These are phyloP conservation scores for Aspergillus udagawae DNA, from an alignment of 2,329 filamentous ascomycete genomes.

Conservation along the genomic window DNA sequence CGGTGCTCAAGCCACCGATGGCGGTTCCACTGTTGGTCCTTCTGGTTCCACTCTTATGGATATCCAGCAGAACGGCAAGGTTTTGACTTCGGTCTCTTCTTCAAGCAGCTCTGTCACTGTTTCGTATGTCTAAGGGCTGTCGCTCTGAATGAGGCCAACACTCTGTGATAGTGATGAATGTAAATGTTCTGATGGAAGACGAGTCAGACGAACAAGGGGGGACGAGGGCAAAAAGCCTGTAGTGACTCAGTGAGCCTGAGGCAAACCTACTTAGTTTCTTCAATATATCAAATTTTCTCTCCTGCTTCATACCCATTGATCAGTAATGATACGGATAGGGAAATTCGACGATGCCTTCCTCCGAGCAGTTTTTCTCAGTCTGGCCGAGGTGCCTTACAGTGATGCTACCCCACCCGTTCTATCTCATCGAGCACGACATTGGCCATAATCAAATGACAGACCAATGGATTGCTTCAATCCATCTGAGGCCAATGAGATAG, in stretches of 20 bases:
- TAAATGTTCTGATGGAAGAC: neutral
- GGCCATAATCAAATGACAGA: too few species aligned
- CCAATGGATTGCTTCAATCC: too few species aligned
- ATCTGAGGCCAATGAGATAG: too few species aligned
- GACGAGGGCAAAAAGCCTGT: neutral
- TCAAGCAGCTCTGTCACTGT: slow-evolving; percentile 19
- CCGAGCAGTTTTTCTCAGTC: too few species aligned
- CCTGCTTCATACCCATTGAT: neutral
- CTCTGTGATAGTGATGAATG: too few species aligned
- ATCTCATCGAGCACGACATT: too few species aligned
- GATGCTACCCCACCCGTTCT: too few species aligned
- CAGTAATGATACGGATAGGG: neutral
- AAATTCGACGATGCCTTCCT: neutral
- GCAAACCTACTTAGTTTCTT: neutral
- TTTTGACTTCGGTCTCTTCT: slow-evolving; percentile 32
- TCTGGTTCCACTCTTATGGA: slow-evolving; percentile 42
- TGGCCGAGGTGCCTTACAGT: too few species aligned
- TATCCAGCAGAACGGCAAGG: slow-evolving; percentile 38
- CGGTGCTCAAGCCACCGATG: slow-evolving; percentile 31
- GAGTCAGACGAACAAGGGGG: neutral
- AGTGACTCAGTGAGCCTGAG: neutral
- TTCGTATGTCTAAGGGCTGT: slow-evolving; percentile 17
- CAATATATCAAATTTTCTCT: neutral
- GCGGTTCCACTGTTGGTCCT: slow-evolving; percentile 27
- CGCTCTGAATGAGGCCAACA: neutral